Conservation (phyloP, 2,329 filamentous ascomycete genomes). For the Dactylonectria estremocensis region DNA sequence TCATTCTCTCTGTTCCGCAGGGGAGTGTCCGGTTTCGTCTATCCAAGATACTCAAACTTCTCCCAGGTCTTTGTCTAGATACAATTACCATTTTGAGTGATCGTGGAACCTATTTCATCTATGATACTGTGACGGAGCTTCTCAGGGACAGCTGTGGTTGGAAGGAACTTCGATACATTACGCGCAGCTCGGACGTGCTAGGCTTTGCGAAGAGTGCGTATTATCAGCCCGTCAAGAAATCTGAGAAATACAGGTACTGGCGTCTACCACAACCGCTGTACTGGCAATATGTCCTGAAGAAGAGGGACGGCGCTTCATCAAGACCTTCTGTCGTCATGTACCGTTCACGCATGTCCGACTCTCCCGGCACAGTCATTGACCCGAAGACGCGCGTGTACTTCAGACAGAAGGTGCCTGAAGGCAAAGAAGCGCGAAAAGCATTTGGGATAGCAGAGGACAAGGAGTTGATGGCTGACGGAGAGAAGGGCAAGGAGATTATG, state of each 20-base stretch:
- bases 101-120: background rate
- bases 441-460: slow-evolving; percentile 10
- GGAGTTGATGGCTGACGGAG: background rate
- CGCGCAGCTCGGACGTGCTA: slow-evolving; percentile 9
- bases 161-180: slow-evolving; percentile 33
- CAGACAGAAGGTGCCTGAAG: slow-evolving; percentile 3
- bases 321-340: slow-evolving; percentile 29
- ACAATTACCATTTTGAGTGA: slow-evolving; percentile 19
- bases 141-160: slow-evolving; percentile 24
- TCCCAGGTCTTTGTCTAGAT: slow-evolving; percentile 29
- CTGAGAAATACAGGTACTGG: slow-evolving; percentile 5
- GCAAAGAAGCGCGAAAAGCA: background rate
- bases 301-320: slow-evolving; percentile 10
- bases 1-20: background rate
- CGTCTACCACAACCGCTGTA: slow-evolving; percentile 28
- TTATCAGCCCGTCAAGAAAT: background rate
- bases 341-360: slow-evolving; percentile 4
- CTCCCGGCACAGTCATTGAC: background rate
- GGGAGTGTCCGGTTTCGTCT: slow-evolving; percentile 12
- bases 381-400: background rate
- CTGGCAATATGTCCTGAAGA: slow-evolving; percentile 18
- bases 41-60: slow-evolving; percentile 15
- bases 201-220: slow-evolving; percentile 1
- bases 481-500: slow-evolving; percentile 22
- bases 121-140: slow-evolving; percentile 21